Evolutionary conservation across 371 early-diverging fungal species (phyloP).

Genomic region (Entomophthora muscae): DNA sequence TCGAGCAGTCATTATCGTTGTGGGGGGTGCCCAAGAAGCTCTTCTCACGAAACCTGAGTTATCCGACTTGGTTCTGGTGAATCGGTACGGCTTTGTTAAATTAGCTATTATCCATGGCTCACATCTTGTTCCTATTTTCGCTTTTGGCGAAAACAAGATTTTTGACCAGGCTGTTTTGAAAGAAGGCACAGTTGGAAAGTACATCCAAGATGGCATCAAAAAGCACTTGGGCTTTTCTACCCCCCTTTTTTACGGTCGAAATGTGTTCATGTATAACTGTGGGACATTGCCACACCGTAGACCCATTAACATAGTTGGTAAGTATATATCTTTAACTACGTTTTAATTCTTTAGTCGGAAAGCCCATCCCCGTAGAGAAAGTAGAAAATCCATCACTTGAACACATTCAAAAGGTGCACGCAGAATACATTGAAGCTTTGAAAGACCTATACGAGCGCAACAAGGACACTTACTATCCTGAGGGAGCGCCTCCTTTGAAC

Average conservation of each 20-base stretch:
- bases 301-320: slow-evolving; percentile 30
- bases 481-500: neutral
- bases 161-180: slow-evolving; percentile 39
- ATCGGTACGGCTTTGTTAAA: slow-evolving; percentile 61
- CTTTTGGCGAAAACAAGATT: slow-evolving; percentile 70
- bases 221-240: slow-evolving; percentile 38
- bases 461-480: neutral
- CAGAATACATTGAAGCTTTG: slow-evolving; percentile 2
- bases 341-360: slow-evolving; percentile 24
- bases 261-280: slow-evolving; percentile 37
- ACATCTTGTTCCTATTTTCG: slow-evolving; percentile 45
- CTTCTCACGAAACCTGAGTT: slow-evolving; percentile 40
- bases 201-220: slow-evolving; percentile 38
- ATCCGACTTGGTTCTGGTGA: slow-evolving; percentile 39
- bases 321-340: slow-evolving; percentile 6
- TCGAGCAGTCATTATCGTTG: slow-evolving; percentile 44
- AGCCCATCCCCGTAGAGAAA: slow-evolving; percentile 34
- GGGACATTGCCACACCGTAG: slow-evolving; percentile 36
- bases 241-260: slow-evolving; percentile 53
- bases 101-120: slow-evolving; percentile 39
- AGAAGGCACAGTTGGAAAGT: slow-evolving; percentile 24
- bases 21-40: slow-evolving; percentile 64
- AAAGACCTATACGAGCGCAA: slow-evolving; percentile 3
- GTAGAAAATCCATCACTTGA: slow-evolving; percentile 35
- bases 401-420: slow-evolving; percentile 30